Base-by-base conservation (phyloP, 2,329 filamentous ascomycete species). In the Phyllosticta paracitricarpa region DNA sequence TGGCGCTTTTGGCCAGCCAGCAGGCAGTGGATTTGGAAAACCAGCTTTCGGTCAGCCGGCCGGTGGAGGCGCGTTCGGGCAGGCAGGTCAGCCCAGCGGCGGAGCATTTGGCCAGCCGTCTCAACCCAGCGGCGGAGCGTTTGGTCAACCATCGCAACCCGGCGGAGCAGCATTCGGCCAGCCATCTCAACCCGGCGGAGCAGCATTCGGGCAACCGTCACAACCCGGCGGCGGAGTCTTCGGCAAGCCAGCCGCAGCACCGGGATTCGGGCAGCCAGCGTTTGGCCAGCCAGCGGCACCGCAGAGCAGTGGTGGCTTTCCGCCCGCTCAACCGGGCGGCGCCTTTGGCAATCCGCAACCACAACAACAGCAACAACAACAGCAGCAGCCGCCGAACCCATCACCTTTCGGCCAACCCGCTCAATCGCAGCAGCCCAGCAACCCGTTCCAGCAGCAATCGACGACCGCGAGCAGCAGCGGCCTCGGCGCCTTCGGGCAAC, bases 21-120 rank as follows among this genome's bases (percentile, higher is more conserved):
- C 56, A 61, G 69, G 72, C 35, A 71, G 76, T 55, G 67, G 64
- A 6, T 54, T 61, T 25, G 58, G 51, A 14, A 57, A 57, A 33
- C 61, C 68, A 54, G 66, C 68, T 35, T 71, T 76, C 28, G 72
- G 71, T 2, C 73, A 73, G 60, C 66, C 71, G 3, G 69, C 73
- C 19, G 19, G 19, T 22, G 19, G 19, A 22, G 19, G 19, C 19
- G 33, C 33, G 5, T 74, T 69, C 64, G 69, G 65, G 40, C 68
- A 67, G 53, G 64, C 33, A 40, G 9, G 10, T 48, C 40, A 17
- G n/a, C 28, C 28, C 3, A 68, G 65, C 19, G 61, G 64, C n/a
- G 61, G 63, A 64, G 65, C 65, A 24, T 74, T 69, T 65, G 69
- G 65, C 48, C 68, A 67, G 54, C 64, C 28, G 9, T 30, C 28